Evolutionary conservation across 2,329 filamentous ascomycete species (phyloP).

Genomic region (Boeremia lycopersici): DNA sequence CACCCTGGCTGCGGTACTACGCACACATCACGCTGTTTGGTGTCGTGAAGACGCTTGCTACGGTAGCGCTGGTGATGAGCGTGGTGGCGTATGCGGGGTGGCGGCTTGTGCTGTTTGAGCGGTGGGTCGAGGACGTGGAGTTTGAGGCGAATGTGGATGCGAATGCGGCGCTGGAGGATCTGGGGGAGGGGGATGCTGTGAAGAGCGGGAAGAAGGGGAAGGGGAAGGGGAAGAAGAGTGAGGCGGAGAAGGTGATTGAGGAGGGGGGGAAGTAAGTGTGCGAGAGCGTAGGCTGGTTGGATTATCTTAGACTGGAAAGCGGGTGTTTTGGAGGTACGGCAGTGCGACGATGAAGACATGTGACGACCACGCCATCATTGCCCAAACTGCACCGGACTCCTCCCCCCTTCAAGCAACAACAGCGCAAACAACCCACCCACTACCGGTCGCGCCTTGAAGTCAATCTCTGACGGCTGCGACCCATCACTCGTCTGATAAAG

Average conservation of each 20-base stretch:
- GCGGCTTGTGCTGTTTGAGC: constrained; percentile 29
- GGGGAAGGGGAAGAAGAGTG: neutral
- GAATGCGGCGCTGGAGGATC: constrained; percentile 36
- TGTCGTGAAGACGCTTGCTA: constrained; percentile 22
- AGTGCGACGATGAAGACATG: neutral
- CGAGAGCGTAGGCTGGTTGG: no score
- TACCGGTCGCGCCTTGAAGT: constrained; percentile 82
- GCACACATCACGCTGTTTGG: constrained; percentile 27
- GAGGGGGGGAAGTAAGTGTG: constrained; percentile 14
- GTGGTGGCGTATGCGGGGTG: constrained; percentile 17
- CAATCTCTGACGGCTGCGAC: constrained; percentile 73
- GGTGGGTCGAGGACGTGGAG: constrained; percentile 35
- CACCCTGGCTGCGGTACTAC: constrained; percentile 49
- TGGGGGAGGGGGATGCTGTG: constrained; percentile 13
- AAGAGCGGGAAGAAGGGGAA: constrained; percentile 2
- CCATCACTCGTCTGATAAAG: constrained; percentile 79
- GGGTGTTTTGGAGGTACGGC: no score
- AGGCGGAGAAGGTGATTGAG: constrained; percentile 3
- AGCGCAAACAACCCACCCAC: constrained; percentile 87
- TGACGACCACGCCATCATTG: neutral
- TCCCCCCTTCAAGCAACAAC: constrained; percentile 75
- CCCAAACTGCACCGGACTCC: neutral
- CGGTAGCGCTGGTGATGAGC: neutral
- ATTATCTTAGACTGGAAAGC: no score
- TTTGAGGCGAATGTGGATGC: constrained; percentile 39